Conservation (phyloP, 805 yeast species). For the Cyberlindnera veronae region DNA sequence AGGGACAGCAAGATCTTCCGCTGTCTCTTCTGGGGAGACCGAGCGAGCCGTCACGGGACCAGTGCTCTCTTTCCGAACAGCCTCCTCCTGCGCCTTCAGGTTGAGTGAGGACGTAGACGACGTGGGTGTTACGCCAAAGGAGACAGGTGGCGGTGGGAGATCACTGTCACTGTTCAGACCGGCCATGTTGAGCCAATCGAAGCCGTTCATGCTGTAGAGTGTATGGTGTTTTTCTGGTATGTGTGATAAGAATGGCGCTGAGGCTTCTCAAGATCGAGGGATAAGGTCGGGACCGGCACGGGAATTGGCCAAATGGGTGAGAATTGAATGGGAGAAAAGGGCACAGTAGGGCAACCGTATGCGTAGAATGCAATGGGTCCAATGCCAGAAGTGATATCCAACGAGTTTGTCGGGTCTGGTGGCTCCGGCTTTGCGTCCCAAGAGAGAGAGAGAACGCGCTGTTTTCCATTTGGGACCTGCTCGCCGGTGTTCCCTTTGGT, state of each 20-base stretch:
- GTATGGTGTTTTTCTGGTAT: conserved; percentile 1
- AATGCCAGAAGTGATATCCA: too few species aligned
- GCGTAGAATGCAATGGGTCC: too few species aligned
- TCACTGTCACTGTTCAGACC: conserved; percentile 31
- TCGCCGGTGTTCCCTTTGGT: too few species aligned
- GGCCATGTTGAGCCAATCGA: conserved; percentile 51
- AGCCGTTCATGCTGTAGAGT: conserved; percentile 30
- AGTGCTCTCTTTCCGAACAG: conserved; percentile 1
- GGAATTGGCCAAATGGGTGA: not conserved
- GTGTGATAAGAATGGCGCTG: conserved; percentile 1
- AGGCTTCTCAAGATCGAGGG: too few species aligned
- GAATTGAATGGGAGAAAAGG: too few species aligned
- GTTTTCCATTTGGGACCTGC: too few species aligned
- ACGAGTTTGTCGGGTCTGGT: too few species aligned
- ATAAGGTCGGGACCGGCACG: not conserved
- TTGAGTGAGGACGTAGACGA: conserved; percentile 21
- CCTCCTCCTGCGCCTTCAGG: conserved; percentile 12
- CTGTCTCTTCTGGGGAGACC: conserved; percentile 24
- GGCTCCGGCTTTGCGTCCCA: too few species aligned
- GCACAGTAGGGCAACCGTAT: too few species aligned
- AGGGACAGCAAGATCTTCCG: conserved; percentile 47
- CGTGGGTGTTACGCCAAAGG: conserved; percentile 40
- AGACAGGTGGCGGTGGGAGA: conserved; percentile 48
- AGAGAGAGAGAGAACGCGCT: too few species aligned
- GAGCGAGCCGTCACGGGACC: too few species aligned